These are phyloP conservation scores for Fusarium sp. DNA, from an alignment of 2,329 filamentous ascomycete species.

Conservation along the genomic window DNA sequence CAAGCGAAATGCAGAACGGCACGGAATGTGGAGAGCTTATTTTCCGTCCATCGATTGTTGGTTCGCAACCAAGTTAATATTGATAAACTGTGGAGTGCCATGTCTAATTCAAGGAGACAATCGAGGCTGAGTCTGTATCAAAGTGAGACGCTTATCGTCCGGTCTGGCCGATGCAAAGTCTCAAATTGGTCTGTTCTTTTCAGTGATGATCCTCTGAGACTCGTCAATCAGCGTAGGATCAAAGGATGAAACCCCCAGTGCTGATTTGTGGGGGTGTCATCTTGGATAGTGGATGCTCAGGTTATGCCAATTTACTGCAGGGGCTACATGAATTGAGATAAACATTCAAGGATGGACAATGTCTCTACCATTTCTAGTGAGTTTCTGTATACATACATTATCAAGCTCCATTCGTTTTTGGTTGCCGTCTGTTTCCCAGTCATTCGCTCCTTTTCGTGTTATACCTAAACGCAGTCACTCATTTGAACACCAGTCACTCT, in stretches of 20 bases:
- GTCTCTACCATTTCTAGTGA: not conserved
- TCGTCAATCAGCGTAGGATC: constrained; percentile 1
- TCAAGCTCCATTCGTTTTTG: not conserved
- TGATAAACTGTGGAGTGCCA: not conserved
- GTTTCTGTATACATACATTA: constrained; percentile 8
- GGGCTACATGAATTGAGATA: not conserved
- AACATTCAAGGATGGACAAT: not conserved
- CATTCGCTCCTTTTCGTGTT: constrained; percentile 7
- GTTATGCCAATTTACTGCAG: constrained; percentile 20
- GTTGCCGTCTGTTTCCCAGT: not conserved
- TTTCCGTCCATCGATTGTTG: too few species aligned
- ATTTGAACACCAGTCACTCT: not conserved
- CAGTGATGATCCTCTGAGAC: not conserved
- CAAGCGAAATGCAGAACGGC: not conserved
- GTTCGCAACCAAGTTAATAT: too few species aligned
- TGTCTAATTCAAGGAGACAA: not conserved
- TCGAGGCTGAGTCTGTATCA: not conserved
- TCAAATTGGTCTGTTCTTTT: not conserved
- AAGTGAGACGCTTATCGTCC: not conserved
- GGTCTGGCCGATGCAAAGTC: not conserved
- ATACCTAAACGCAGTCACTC: not conserved
- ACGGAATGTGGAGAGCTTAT: not conserved
- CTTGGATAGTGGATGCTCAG: constrained; percentile 1
- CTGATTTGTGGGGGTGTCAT: not conserved
- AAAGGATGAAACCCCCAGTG: not conserved